Evolutionary conservation across 1,139 yeast species (phyloP).

Genomic region (Entelexis paramagnoliae): DNA sequence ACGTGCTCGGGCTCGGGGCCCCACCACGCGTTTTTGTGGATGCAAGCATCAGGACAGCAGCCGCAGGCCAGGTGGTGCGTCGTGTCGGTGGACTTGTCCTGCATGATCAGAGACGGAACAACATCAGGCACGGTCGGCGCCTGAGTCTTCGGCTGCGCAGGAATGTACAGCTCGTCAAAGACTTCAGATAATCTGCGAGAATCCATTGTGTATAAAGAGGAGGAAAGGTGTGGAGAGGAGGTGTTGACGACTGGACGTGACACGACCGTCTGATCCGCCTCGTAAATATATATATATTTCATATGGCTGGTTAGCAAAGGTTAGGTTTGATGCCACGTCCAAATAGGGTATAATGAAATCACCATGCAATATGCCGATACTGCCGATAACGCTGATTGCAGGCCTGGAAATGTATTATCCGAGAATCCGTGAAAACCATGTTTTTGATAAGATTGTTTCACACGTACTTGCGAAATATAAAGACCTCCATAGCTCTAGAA

Average conservation of each 20-base stretch:
- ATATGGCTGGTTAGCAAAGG: conserved; percentile 7
- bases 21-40: conserved; percentile 42
- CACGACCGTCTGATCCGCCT: background rate
- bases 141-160: conserved; percentile 27
- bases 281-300: background rate
- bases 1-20: conserved; percentile 19
- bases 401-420: conserved; percentile 14
- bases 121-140: conserved; percentile 34
- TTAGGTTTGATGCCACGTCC: conserved; percentile 4
- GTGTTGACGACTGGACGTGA: background rate
- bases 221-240: background rate
- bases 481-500: background rate
- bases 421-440: conserved; percentile 1
- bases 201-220: conserved; percentile 33
- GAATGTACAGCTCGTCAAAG: conserved; percentile 39
- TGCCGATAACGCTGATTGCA: background rate
- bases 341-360: conserved; percentile 7
- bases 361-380: background rate
- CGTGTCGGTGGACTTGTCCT: conserved; percentile 39
- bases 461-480: background rate
- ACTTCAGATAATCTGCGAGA: conserved; percentile 34
- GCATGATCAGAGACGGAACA: conserved; percentile 42
- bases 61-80: conserved; percentile 41
- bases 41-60: conserved; percentile 38
- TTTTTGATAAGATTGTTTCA: background rate